Base-by-base conservation (phyloP, 108 stramenopile species). In the Cyclostephanos invisitatus region DNA sequence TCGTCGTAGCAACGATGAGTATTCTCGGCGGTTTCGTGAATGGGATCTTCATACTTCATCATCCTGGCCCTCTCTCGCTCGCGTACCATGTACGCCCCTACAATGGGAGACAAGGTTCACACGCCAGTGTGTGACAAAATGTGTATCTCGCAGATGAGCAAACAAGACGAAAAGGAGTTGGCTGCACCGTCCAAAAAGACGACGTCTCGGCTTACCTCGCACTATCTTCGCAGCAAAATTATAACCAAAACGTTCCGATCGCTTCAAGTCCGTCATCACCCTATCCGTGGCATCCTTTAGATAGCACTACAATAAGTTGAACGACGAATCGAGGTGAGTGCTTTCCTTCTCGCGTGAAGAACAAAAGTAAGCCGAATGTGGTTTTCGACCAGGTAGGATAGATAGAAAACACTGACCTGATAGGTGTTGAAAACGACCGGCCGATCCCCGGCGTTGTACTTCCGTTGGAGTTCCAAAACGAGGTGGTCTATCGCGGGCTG, bases 401-500 rank as follows among this genome's bases (percentile, higher is more conserved):
- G 0, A 40, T 40, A 40, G 21, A 9, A 54, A 21, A 54, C 3
- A 53, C 53, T 25, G 7, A 54, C 53, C 53, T 54, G 99, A 76
- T 96, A 96, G 15, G 96, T 96, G 64, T 90, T 90, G 85, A 91
- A 97, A 46, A 97, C 85, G 53, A 92, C 72, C 15, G 91, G 89
- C 7, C 73, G 68, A 37, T 84, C 84, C 20, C 59, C 53, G 27
- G 70, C 72, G 64, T 97, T 96, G 89, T 75, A 91, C 47, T 77
- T 67, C 35, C 84, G 85, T 78, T 96, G 90, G 14, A 98, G 82
- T 38, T 86, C 80, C 12, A 90, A 29, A 14, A 91, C 89, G 47
- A 95, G 64, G 61, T 86, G 77, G 77, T 99, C 99, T 74, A 99
- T 98, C 32, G 97, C 97, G 0, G 99, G 97, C 83, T 99, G 99